Conservation (phyloP, 164 flowering plant species). For the Liriodendron chinense region DNA sequence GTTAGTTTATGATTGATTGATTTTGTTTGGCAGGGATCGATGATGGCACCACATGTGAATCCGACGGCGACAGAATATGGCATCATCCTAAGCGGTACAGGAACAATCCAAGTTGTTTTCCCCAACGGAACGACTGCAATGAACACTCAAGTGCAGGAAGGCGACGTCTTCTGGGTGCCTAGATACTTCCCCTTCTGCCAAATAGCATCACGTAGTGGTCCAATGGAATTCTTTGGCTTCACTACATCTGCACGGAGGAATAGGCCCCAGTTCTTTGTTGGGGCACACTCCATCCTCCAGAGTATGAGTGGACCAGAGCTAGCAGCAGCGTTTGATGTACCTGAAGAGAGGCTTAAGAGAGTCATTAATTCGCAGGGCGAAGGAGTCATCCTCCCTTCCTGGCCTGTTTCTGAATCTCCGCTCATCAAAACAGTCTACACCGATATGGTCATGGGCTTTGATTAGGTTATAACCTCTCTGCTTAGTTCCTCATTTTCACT, state of each 20-base stretch:
- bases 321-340: slow-evolving; percentile 59
- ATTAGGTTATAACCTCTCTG: too few species aligned
- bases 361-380: slow-evolving; percentile 50
- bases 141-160: slow-evolving; percentile 55
- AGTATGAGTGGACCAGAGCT: slow-evolving; percentile 55
- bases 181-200: slow-evolving; percentile 93
- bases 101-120: slow-evolving; percentile 61
- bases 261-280: slow-evolving; percentile 80
- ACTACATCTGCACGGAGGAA: slow-evolving; percentile 72
- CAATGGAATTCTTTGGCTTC: slow-evolving; percentile 92
- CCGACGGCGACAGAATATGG: slow-evolving; percentile 90
- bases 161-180: slow-evolving; percentile 81
- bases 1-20: background rate
- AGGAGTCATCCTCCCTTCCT: slow-evolving; percentile 49
- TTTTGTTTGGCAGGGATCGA: slow-evolving; percentile 58
- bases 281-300: slow-evolving; percentile 54
- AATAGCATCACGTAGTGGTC: slow-evolving; percentile 70
- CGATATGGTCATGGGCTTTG: too few species aligned
- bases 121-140: slow-evolving; percentile 81
- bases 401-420: background rate
- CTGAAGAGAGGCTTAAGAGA: slow-evolving; percentile 25
- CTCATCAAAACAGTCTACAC: too few species aligned
- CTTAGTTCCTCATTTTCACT: too few species aligned
- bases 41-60: slow-evolving; percentile 96
- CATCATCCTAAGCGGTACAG: slow-evolving; percentile 60